Base-by-base conservation (phyloP, 2,329 filamentous ascomycete species). In the Beauveria sp. region DNA sequence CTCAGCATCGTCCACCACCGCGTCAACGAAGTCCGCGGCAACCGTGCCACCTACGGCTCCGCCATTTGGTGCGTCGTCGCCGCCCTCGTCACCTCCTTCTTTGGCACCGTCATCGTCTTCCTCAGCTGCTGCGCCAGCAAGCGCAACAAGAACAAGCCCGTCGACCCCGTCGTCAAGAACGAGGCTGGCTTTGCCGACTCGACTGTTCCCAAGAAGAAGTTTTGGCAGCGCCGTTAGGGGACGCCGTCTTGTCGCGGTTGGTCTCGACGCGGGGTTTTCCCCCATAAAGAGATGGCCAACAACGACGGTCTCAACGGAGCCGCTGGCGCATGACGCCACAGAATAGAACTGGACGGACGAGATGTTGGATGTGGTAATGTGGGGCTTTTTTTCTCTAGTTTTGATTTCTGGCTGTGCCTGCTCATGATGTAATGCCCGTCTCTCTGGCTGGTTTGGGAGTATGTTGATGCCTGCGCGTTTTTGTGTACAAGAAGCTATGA, bases 61-160 rank as follows among this genome's bases (percentile, higher is more conserved):
- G 85, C 77, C 18, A 79, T 86, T 47, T 89, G 85, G 85, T 81
- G 82, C 10, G 72, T 82, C 1, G 75, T 88, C 16, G 84, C 74
- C 8, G 79, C 81, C 2, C 82, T 82, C 64, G 74, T 86, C 63
- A 77, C 78, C 66, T 74, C 80, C 22, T 77, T 87, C 58, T 62
- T 86, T 28, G 85, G 79, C 9, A 79, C 80, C 22, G 64, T 85
- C 58, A 66, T 87, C 55, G 78, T 88, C 61, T 81, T 88, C 66
- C 75, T 87, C 66, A 84, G 83, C 7, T 88, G 85, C 78, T 86
- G 81, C 73, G 79, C 78, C 60, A 75, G 77, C 9, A 74, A 81
- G n/a, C 66, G 74, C 66, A 72, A 73, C 64, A 72, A 72, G 66
- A 71, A 71, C 58, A 56, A 62, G 43, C 59, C 64, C 58, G 34